A percentile compares a stretch with the other conserved stretches of the same genome.
Conservation (phyloP, 2,329 filamentous ascomycete genomes). For the Rachicladosporium sp. region DNA sequence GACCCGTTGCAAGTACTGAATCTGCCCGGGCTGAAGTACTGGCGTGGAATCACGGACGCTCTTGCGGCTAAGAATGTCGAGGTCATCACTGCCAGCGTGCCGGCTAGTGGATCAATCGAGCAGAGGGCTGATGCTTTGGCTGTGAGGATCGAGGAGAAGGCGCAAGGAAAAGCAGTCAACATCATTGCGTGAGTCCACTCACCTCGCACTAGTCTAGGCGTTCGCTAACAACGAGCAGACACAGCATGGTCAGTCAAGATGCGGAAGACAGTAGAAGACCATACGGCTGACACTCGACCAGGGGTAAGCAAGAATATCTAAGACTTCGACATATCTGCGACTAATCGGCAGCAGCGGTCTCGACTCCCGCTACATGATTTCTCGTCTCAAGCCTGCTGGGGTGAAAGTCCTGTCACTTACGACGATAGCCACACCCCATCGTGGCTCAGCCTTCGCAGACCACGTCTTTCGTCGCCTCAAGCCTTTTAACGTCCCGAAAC, state of each 20-base stretch:
- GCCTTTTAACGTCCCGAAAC: slow-evolving; percentile 36
- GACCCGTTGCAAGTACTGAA: slow-evolving; percentile 13
- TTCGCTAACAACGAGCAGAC: slow-evolving; percentile 27
- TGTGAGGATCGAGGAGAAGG: slow-evolving; percentile 40
- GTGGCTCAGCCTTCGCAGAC: slow-evolving; percentile 50
- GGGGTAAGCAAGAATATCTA: not conserved
- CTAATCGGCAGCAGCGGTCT: slow-evolving; percentile 37
- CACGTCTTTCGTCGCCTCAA: slow-evolving; percentile 48
- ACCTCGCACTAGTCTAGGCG: not conserved
- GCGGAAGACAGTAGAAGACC: no score
- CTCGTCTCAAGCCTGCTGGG: slow-evolving; percentile 42
- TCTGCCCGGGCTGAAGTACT: slow-evolving; percentile 50
- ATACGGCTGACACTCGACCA: no score
- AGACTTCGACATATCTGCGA: slow-evolving; percentile 10
- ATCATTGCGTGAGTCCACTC: slow-evolving; percentile 45
- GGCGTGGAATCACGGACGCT: slow-evolving; percentile 51
- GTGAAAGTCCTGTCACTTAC: slow-evolving; percentile 66
- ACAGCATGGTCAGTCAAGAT: slow-evolving; percentile 38
- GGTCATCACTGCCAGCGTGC: slow-evolving; percentile 49
- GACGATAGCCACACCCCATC: slow-evolving; percentile 50
- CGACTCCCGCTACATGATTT: slow-evolving; percentile 54
- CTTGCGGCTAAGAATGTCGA: slow-evolving; percentile 43
- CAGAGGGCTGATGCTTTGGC: slow-evolving; percentile 42
- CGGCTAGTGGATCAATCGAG: slow-evolving; percentile 48
- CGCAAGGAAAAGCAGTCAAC: slow-evolving; percentile 47